Evolutionary conservation across 2,329 filamentous ascomycete species (phyloP).

Genomic region (Sclerotinia spermophila): DNA sequence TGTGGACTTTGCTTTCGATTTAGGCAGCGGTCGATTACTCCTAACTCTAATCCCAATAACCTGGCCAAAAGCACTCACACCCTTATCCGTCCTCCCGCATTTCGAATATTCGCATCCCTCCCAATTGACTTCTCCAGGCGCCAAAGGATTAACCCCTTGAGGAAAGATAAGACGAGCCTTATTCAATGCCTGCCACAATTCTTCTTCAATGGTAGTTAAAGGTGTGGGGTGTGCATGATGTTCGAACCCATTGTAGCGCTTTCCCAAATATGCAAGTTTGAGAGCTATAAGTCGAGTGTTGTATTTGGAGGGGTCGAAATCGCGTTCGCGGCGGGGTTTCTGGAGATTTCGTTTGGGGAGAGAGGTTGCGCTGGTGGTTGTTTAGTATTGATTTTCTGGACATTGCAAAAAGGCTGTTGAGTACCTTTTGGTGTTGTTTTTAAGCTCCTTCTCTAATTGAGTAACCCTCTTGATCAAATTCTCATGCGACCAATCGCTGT

Average conservation of each 20-base stretch:
- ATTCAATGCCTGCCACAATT: constrained; percentile 85
- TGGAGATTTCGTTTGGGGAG: constrained; percentile 42
- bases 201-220: constrained; percentile 83
- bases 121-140: constrained; percentile 65
- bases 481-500: constrained; percentile 64
- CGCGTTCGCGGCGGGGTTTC: constrained; percentile 32
- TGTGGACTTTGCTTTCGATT: constrained; percentile 22
- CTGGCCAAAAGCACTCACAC: constrained; percentile 95
- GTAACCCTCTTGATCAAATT: constrained; percentile 66
- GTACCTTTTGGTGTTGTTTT: constrained; percentile 43
- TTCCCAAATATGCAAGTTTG: constrained; percentile 90
- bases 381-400: not conserved
- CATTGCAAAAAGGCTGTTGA: not conserved
- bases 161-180: constrained; percentile 81
- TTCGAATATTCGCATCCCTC: constrained; percentile 88
- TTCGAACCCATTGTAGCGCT: constrained; percentile 90
- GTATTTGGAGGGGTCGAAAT: constrained; percentile 74
- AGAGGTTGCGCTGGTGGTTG: constrained; percentile 15
- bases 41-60: constrained; percentile 81
- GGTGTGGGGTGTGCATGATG: constrained; percentile 68
- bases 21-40: constrained; percentile 65
- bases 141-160: constrained; percentile 40
- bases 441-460: constrained; percentile 63
- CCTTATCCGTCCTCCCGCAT: constrained; percentile 87
- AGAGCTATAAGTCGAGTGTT: constrained; percentile 80